Evolutionary conservation across 2,329 filamentous ascomycete genomes (phyloP).

Genomic region (Pleomassaria siparia): DNA sequence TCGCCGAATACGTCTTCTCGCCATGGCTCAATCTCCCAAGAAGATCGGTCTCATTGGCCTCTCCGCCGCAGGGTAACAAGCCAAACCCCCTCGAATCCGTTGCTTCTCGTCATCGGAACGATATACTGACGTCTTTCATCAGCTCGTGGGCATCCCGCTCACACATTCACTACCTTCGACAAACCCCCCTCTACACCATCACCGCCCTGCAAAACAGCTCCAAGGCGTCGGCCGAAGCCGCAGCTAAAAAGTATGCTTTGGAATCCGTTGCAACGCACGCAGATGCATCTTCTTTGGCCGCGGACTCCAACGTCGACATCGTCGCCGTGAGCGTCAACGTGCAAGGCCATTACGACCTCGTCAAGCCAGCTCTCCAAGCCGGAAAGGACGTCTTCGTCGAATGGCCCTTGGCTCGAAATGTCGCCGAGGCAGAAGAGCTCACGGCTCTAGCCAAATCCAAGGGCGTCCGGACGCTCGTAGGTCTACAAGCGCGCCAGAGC

Average conservation of each 20-base stretch:
- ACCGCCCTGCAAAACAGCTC: constrained; percentile 55
- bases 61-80: constrained; percentile 26
- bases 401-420: constrained; percentile 50
- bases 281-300: constrained; percentile 46
- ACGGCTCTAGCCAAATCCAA: constrained; percentile 43
- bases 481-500: constrained; percentile 49
- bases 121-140: constrained; percentile 12
- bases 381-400: constrained; percentile 51
- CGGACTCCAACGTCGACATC: constrained; percentile 51
- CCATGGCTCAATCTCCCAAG: constrained; percentile 8
- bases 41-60: constrained; percentile 33
- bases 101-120: neutral
- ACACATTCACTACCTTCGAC: constrained; percentile 43
- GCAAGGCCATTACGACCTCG: constrained; percentile 45
- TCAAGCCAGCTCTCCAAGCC: constrained; percentile 47
- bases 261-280: constrained; percentile 47
- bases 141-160: constrained; percentile 42
- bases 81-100: neutral
- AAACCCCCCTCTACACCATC: constrained; percentile 47
- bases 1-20: too few relatives aligned
- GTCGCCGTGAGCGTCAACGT: constrained; percentile 51
- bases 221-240: constrained; percentile 44
- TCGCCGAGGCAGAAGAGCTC: constrained; percentile 48
- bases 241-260: constrained; percentile 43
- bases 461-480: constrained; percentile 49